These are phyloP conservation scores for Handroanthus guayacan DNA, from an alignment of 257 asterid species.

Conservation along the genomic window DNA sequence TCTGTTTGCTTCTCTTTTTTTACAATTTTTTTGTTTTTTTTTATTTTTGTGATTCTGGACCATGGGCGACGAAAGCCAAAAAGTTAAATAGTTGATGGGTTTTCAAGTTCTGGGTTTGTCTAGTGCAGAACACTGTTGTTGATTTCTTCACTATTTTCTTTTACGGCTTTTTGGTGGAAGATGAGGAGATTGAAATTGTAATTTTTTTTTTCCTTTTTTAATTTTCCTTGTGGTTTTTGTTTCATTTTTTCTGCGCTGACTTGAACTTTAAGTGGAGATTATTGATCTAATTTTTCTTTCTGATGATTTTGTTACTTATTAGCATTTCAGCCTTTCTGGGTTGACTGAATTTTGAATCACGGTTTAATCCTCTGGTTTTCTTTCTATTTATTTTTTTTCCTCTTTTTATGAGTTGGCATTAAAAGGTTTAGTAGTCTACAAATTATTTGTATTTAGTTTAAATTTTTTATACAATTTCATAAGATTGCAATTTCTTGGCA, in stretches of 20 bases:
- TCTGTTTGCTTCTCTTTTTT: background rate
- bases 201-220: background rate
- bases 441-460: no score
- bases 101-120: background rate
- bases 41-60: background rate
- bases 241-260: background rate
- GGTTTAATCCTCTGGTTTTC: conserved; percentile 6
- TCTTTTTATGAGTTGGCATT: background rate
- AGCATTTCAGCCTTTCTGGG: background rate
- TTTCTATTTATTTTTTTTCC: background rate
- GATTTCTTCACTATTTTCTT: background rate
- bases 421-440: background rate
- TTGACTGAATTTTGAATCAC: background rate
- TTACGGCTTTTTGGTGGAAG: background rate
- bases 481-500: conserved; percentile 21
- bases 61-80: background rate
- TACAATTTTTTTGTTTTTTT: no score
- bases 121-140: background rate
- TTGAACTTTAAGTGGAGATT: conserved; percentile 12
- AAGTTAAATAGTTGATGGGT: background rate
- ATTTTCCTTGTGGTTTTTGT: background rate
- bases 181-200: conserved; percentile 22
- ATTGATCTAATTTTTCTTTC: background rate
- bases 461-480: background rate
- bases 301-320: background rate